Evolutionary conservation across 495 filamentous ascomycete genomes (phyloP).

Genomic region (Penicillium samsonianum): DNA sequence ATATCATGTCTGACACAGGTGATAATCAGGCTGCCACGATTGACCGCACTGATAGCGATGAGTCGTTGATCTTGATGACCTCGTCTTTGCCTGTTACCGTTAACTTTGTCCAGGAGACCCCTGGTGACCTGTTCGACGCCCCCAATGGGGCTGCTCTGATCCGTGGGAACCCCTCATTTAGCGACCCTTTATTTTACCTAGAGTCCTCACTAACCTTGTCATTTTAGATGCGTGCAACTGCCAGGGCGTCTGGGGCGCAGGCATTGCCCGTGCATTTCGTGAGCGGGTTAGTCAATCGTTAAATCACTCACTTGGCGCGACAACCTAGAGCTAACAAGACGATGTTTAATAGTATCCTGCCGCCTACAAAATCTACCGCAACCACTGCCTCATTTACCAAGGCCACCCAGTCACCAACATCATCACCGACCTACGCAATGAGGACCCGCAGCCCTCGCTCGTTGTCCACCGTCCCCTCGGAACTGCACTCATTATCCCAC

Average conservation of each 20-base stretch:
- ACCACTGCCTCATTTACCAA: constrained; percentile 31
- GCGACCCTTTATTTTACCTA: background rate
- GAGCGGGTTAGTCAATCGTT: constrained; percentile 26
- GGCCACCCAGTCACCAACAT: constrained; percentile 8
- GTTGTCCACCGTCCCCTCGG: constrained; percentile 28
- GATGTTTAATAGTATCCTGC: constrained; percentile 39
- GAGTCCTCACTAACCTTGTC: constrained; percentile 1
- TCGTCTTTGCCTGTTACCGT: background rate
- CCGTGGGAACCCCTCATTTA: constrained; percentile 31
- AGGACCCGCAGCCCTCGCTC: background rate
- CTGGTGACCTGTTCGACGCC: constrained; percentile 47
- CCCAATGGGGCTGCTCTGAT: constrained; percentile 46
- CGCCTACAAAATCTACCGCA: constrained; percentile 38
- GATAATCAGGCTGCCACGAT: background rate
- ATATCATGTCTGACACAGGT: background rate
- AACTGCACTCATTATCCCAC: constrained; percentile 48
- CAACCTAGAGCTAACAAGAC: background rate
- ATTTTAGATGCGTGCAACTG: constrained; percentile 50
- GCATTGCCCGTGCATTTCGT: constrained; percentile 42
- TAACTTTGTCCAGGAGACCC: constrained; percentile 27
- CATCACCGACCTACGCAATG: constrained; percentile 8
- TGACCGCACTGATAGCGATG: background rate
- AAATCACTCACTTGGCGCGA: background rate
- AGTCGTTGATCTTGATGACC: background rate
- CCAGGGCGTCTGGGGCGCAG: constrained; percentile 45